A percentile compares a stretch with the other conserved stretches of the same genome.
Evolutionary conservation across 2,329 filamentous ascomycete genomes (phyloP).

Genomic region (Diaporthe vaccinii): DNA sequence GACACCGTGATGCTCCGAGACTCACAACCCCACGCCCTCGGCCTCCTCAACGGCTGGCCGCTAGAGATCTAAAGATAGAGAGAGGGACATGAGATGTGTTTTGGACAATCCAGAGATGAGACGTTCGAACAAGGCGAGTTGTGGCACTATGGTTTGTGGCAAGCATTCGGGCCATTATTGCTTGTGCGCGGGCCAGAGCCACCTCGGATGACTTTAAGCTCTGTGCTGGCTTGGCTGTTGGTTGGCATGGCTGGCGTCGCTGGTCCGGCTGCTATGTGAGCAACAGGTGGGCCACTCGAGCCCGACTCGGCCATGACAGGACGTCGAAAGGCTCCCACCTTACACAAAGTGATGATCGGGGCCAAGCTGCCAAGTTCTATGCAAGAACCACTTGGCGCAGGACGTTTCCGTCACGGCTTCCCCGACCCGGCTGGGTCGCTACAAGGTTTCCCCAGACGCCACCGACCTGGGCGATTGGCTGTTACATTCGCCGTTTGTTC

Average conservation of each 20-base stretch:
- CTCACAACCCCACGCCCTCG: not conserved
- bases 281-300: not conserved
- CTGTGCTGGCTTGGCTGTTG: conserved; percentile 6
- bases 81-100: not conserved
- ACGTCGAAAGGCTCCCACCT: conserved; percentile 23
- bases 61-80: conserved; percentile 17
- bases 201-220: conserved; percentile 25
- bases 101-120: not conserved
- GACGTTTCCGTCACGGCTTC: conserved; percentile 19
- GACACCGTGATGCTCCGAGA: not conserved
- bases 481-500: conserved; percentile 11
- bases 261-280: not conserved
- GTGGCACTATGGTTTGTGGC: not conserved
- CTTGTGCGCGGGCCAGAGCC: conserved; percentile 9
- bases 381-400: conserved; percentile 34
- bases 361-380: conserved; percentile 35
- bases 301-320: not conserved
- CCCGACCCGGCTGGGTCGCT: conserved; percentile 17
- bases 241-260: not conserved
- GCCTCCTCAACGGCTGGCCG: not conserved
- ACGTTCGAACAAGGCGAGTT: conserved; percentile 19
- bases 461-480: conserved; percentile 20
- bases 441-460: conserved; percentile 31
- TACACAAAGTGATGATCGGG: conserved; percentile 13
- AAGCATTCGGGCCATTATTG: conserved; percentile 26